Percentiles rank a stretch among this genome's conserved stretches.
These are phyloP conservation scores for Talaromyces islandicus DNA, from an alignment of 2,329 filamentous ascomycete genomes.

Conservation along the genomic window DNA sequence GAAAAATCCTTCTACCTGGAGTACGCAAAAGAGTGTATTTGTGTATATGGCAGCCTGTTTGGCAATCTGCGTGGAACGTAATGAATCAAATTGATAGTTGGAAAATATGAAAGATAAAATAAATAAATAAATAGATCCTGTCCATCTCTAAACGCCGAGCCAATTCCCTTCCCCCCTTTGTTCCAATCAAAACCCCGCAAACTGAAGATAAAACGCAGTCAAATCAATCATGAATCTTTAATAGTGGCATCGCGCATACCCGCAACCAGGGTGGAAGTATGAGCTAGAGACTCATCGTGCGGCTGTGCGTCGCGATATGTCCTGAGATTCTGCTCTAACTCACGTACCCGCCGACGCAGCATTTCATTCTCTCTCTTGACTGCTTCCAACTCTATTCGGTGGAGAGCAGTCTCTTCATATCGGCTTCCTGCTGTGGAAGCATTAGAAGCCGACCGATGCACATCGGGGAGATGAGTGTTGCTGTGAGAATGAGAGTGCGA, in stretches of 20 bases:
- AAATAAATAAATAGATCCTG: slow-evolving; percentile 1
- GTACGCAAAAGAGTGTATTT: neutral
- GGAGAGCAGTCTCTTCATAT: slow-evolving; percentile 37
- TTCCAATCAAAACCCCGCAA: neutral
- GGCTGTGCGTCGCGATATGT: slow-evolving; percentile 19
- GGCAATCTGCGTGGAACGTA: neutral
- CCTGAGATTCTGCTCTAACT: slow-evolving; percentile 35
- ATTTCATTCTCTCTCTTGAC: slow-evolving; percentile 43
- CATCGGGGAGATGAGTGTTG: slow-evolving; percentile 17
- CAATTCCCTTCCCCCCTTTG: neutral
- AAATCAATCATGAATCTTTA: slow-evolving; percentile 7
- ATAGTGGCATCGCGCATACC: slow-evolving; percentile 13
- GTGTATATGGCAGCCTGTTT: neutral
- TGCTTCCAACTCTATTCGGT: slow-evolving; percentile 38
- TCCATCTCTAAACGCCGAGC: neutral
- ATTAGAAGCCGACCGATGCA: slow-evolving; percentile 23
- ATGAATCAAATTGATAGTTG: neutral
- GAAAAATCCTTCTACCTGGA: neutral
- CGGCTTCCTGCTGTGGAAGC: slow-evolving; percentile 20
- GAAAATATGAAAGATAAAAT: slow-evolving; percentile 1
- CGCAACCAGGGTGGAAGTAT: slow-evolving; percentile 12
- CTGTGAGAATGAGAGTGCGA: slow-evolving; percentile 14
- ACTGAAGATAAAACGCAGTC: neutral
- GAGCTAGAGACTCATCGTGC: slow-evolving; percentile 1
- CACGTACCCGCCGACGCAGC: slow-evolving; percentile 38